Evolutionary conservation across 1,284 basidiomycete genomes (phyloP).

Genomic region (Flammula alnicola): DNA sequence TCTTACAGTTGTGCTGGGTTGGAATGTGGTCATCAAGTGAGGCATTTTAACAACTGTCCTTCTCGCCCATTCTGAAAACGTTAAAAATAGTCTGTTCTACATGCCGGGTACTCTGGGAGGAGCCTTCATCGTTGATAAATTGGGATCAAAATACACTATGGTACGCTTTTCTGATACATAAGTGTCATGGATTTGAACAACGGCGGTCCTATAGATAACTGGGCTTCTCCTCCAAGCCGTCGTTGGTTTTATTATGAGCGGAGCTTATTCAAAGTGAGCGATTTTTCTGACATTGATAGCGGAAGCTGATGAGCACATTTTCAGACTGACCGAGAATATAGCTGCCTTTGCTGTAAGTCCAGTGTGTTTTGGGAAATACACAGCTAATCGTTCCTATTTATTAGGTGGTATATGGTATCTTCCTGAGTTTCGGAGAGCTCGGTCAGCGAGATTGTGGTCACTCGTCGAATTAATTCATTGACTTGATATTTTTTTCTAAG

Average conservation of each 20-base stretch:
- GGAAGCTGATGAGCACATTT: not conserved
- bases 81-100: slow-evolving; percentile 70
- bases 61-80: not conserved
- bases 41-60: slow-evolving; percentile 21
- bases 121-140: slow-evolving; percentile 76
- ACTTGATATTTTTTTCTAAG: slow-evolving; percentile 34
- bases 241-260: slow-evolving; percentile 87
- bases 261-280: slow-evolving; percentile 61
- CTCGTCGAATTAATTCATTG: not conserved
- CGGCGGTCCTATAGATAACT: slow-evolving; percentile 49
- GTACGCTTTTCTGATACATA: slow-evolving; percentile 34
- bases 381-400: slow-evolving; percentile 5
- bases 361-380: slow-evolving; percentile 54
- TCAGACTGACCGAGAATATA: slow-evolving; percentile 62
- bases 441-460: slow-evolving; percentile 30
- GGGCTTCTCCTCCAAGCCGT: slow-evolving; percentile 75
- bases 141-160: slow-evolving; percentile 82
- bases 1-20: slow-evolving; percentile 70
- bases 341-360: slow-evolving; percentile 75
- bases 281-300: not conserved
- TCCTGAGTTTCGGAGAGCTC: slow-evolving; percentile 85
- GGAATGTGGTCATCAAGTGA: slow-evolving; percentile 80
- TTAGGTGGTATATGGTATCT: slow-evolving; percentile 86
- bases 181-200: not conserved
- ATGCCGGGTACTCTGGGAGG: slow-evolving; percentile 76